These are phyloP conservation scores for Penicillium brasilianum DNA, from an alignment of 2,329 filamentous ascomycete species.

Conservation along the genomic window DNA sequence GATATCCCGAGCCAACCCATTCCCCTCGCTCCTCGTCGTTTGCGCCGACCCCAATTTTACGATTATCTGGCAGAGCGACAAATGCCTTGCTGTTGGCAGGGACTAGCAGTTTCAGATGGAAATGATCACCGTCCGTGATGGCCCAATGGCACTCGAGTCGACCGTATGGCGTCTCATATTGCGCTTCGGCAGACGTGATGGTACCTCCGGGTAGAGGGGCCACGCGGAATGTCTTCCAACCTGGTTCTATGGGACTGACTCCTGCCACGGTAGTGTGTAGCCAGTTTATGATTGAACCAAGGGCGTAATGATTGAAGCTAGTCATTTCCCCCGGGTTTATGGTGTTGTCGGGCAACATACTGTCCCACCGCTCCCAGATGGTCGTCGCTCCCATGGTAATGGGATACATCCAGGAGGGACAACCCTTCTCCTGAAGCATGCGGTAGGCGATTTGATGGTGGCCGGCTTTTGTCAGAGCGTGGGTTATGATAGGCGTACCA, in stretches of 20 bases:
- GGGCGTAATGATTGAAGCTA: slow-evolving; percentile 51
- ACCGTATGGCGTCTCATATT: slow-evolving; percentile 39
- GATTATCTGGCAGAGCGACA: neutral
- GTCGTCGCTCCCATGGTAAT: slow-evolving; percentile 45
- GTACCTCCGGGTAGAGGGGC: slow-evolving; percentile 38
- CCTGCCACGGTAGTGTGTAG: slow-evolving; percentile 38
- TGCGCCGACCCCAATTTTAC: neutral
- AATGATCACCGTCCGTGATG: neutral
- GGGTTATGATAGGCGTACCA: slow-evolving; percentile 36
- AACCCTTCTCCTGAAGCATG: slow-evolving; percentile 45
- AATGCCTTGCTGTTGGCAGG: neutral
- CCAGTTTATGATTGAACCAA: slow-evolving; percentile 42
- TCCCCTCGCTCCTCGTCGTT: neutral
- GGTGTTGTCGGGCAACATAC: slow-evolving; percentile 43
- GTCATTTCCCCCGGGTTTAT: slow-evolving; percentile 52
- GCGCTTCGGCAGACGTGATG: slow-evolving; percentile 36
- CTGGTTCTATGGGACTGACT: slow-evolving; percentile 35
- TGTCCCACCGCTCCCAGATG: slow-evolving; percentile 53
- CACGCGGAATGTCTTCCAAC: slow-evolving; percentile 38
- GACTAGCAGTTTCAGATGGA: neutral
- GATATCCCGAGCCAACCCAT: neutral
- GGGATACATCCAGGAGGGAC: slow-evolving; percentile 6
- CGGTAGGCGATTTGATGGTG: slow-evolving; percentile 40
- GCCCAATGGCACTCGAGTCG: slow-evolving; percentile 30
- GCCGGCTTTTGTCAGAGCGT: slow-evolving; percentile 33